A percentile compares a stretch with the other conserved stretches of the same genome.
Evolutionary conservation across 2,329 filamentous ascomycete genomes (phyloP).

Genomic region (Rhinocladiella mackenziei): DNA sequence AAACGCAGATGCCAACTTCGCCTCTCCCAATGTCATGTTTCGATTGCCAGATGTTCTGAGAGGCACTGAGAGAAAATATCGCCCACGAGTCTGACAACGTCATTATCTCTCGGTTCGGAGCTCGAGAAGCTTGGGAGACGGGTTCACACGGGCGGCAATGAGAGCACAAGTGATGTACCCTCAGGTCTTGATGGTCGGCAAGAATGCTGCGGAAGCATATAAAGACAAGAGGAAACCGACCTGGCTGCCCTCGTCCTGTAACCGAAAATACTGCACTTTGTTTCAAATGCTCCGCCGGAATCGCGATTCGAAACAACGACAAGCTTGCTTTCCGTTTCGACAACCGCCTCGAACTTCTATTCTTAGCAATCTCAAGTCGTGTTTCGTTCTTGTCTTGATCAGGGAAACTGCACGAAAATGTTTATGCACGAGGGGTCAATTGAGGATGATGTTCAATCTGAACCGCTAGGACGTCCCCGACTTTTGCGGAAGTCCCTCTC

Average conservation of each 20-base stretch:
- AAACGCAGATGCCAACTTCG: conserved; percentile 60
- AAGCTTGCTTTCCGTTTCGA: background rate
- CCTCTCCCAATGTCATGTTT: conserved; percentile 54
- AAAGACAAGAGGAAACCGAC: conserved; percentile 67
- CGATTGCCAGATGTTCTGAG: conserved; percentile 66
- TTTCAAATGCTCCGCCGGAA: too few species aligned
- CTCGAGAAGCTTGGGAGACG: conserved; percentile 68
- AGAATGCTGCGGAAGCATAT: conserved; percentile 74
- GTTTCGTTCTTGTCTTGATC: background rate
- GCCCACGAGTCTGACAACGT: conserved; percentile 65
- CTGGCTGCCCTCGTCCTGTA: conserved; percentile 47
- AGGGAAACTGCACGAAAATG: too few species aligned
- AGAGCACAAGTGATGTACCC: conserved; percentile 30
- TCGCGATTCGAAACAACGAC: background rate
- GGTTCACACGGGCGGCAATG: conserved; percentile 58
- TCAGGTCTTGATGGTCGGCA: conserved; percentile 30
- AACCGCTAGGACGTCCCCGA: too few species aligned
- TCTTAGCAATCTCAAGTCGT: background rate
- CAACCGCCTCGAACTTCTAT: background rate
- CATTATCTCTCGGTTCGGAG: conserved; percentile 64
- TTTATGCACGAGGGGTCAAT: too few species aligned
- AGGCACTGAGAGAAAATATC: conserved; percentile 59
- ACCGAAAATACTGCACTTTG: too few species aligned
- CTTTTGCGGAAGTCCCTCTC: too few species aligned
- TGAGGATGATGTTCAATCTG: background rate